Percentiles rank a stretch among this genome's conserved stretches.
phyloP scores from a whole-genome alignment of 2,329 filamentous ascomycete species.

The Aurifilum marmelostoma region DNA sequence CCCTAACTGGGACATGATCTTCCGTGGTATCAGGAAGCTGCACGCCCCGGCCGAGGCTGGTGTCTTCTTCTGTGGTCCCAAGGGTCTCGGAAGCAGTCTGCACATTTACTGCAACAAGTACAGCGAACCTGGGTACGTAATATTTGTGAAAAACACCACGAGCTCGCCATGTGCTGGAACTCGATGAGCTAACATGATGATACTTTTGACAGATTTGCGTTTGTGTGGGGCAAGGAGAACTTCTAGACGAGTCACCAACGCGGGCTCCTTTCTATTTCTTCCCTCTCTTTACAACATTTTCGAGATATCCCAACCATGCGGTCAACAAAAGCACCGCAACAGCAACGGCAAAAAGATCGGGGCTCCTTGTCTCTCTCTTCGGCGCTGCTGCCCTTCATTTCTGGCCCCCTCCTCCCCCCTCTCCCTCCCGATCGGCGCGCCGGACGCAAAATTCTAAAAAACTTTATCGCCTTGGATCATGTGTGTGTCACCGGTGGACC shows the following conservation, averaged over 20 bases:
- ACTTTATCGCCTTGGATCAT: conserved; percentile 6
- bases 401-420: background rate
- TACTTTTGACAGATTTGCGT: conserved; percentile 55
- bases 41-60: conserved; percentile 73
- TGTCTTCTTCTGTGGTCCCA: conserved; percentile 86
- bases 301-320: conserved; percentile 25
- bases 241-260: conserved; percentile 49
- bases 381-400: background rate
- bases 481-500: background rate
- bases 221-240: conserved; percentile 72
- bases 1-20: conserved; percentile 91
- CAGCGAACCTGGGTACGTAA: conserved; percentile 74
- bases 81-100: conserved; percentile 73
- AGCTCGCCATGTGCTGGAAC: too few relatives aligned
- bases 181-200: conserved; percentile 33
- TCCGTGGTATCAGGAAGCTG: conserved; percentile 79
- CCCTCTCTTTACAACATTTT: conserved; percentile 23
- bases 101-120: conserved; percentile 90
- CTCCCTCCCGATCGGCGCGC: conserved; percentile 25
- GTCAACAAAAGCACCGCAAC: background rate
- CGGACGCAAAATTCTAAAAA: conserved; percentile 29
- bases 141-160: too few relatives aligned
- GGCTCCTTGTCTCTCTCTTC: background rate
- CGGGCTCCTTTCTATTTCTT: background rate
- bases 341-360: background rate